Percentiles rank a stretch among this genome's conserved stretches.
Evolutionary conservation across 306 rosid genomes (phyloP).

Genomic region (Quercus agrifolia): DNA sequence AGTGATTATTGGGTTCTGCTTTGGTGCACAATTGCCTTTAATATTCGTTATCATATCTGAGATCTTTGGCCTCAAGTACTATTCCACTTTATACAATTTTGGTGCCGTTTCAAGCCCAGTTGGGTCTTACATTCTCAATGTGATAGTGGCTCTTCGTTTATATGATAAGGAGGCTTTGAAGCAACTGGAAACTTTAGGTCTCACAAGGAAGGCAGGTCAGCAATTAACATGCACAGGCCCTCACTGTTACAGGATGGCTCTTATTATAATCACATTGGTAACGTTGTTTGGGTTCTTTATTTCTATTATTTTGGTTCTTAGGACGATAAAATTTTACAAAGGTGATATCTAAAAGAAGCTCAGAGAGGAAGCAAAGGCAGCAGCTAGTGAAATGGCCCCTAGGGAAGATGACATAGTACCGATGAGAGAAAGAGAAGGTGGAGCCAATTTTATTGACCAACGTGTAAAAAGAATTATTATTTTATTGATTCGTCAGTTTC

Average conservation of each 20-base stretch:
- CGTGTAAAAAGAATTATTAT: too few relatives aligned
- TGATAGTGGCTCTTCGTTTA: constrained; percentile 34
- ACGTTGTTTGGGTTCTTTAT: constrained; percentile 33
- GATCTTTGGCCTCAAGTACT: too few relatives aligned
- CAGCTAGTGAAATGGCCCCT: constrained; percentile 11
- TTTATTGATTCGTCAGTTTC: too few relatives aligned
- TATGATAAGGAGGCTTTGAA: constrained; percentile 40
- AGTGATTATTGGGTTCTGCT: too few relatives aligned
- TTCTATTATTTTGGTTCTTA: constrained; percentile 31
- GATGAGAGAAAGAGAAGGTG: too few relatives aligned
- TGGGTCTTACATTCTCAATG: constrained; percentile 39
- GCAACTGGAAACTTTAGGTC: constrained; percentile 23
- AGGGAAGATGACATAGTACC: too few relatives aligned
- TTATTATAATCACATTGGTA: constrained; percentile 32
- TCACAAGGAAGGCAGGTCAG: background rate
- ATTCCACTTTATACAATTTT: constrained; percentile 27
- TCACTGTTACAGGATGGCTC: constrained; percentile 32
- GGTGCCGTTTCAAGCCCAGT: constrained; percentile 70
- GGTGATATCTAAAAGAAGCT: constrained; percentile 46
- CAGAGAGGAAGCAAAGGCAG: constrained; percentile 10
- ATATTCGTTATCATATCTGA: too few relatives aligned
- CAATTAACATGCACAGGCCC: constrained; percentile 39
- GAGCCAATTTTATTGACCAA: too few relatives aligned
- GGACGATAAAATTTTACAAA: constrained; percentile 22
- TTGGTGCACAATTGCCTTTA: too few relatives aligned